phyloP scores from a whole-genome alignment of 192 early-diverging fungal genomes.

The Radiomyces spectabilis region DNA sequence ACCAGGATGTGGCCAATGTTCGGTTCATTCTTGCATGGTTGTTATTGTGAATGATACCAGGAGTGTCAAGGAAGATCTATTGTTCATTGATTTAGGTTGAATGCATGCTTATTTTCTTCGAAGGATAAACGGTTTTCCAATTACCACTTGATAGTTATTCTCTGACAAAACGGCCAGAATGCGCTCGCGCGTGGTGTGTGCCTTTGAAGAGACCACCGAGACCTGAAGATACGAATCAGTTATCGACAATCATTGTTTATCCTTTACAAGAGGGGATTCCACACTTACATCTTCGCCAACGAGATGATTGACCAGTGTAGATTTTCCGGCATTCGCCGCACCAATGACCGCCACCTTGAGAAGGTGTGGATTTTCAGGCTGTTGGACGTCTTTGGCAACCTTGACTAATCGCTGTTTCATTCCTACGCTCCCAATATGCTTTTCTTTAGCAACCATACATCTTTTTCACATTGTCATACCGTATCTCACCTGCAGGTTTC shows the following conservation, averaged over 20 bases:
- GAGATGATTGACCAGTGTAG: constrained; percentile 67
- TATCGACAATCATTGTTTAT: background rate
- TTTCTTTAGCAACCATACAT: background rate
- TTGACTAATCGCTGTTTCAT: constrained; percentile 29
- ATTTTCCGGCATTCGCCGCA: constrained; percentile 70
- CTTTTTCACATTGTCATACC: no score
- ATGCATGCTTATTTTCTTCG: background rate
- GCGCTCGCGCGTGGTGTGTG: constrained; percentile 66
- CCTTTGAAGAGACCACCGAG: constrained; percentile 59
- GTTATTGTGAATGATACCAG: constrained; percentile 41
- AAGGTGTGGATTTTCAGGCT: constrained; percentile 54
- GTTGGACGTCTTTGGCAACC: constrained; percentile 32
- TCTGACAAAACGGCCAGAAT: constrained; percentile 49
- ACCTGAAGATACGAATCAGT: constrained; percentile 28
- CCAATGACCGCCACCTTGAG: constrained; percentile 58
- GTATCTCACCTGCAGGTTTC: constrained; percentile 6
- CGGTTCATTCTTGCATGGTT: constrained; percentile 39
- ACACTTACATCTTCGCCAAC: constrained; percentile 34
- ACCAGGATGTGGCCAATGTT: constrained; percentile 46
- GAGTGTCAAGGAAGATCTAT: constrained; percentile 53
- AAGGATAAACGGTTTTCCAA: background rate
- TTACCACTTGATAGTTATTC: constrained; percentile 54
- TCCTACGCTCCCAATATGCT: background rate
- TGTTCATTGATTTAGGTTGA: no score
- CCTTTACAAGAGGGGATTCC: background rate